Evolutionary conservation across 2,329 filamentous ascomycete genomes (phyloP).

Genomic region (Sporothrix schenckii): DNA sequence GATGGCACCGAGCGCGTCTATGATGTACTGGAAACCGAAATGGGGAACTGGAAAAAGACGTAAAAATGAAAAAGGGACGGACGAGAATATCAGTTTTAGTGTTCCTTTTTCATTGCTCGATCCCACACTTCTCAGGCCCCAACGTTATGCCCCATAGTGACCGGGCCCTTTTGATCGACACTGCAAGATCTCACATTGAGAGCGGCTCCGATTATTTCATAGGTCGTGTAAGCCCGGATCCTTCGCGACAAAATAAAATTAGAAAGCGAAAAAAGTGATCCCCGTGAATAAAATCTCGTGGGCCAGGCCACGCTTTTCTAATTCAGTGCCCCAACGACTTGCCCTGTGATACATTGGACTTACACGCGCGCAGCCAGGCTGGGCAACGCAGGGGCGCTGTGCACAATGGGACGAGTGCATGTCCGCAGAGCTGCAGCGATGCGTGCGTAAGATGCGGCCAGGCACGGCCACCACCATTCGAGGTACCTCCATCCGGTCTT

Average conservation of each 20-base stretch:
- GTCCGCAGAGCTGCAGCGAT: constrained; percentile 10
- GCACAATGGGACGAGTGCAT: constrained; percentile 5
- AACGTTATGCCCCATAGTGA: background rate
- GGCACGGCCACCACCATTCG: constrained; percentile 1
- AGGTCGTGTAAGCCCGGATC: background rate
- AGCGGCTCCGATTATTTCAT: background rate
- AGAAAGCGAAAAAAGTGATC: background rate
- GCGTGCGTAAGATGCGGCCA: constrained; percentile 15
- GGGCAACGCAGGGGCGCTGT: constrained; percentile 18
- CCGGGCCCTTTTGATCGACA: constrained; percentile 25
- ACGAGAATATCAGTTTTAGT: background rate
- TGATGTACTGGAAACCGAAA: constrained; percentile 14
- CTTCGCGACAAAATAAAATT: background rate
- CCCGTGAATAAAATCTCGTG: background rate
- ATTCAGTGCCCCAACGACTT: background rate
- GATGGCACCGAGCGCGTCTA: constrained; percentile 22
- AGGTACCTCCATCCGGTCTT: constrained; percentile 7
- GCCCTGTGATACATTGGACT: constrained; percentile 17
- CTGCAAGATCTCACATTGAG: constrained; percentile 23
- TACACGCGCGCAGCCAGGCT: constrained; percentile 7
- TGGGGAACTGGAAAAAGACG: constrained; percentile 30
- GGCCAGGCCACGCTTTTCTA: background rate
- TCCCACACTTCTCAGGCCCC: constrained; percentile 12
- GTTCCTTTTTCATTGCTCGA: background rate
- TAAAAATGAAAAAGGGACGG: too few species aligned